These are phyloP conservation scores for Trichoderma guizhouense DNA, from an alignment of 2,329 filamentous ascomycete species.

Conservation along the genomic window DNA sequence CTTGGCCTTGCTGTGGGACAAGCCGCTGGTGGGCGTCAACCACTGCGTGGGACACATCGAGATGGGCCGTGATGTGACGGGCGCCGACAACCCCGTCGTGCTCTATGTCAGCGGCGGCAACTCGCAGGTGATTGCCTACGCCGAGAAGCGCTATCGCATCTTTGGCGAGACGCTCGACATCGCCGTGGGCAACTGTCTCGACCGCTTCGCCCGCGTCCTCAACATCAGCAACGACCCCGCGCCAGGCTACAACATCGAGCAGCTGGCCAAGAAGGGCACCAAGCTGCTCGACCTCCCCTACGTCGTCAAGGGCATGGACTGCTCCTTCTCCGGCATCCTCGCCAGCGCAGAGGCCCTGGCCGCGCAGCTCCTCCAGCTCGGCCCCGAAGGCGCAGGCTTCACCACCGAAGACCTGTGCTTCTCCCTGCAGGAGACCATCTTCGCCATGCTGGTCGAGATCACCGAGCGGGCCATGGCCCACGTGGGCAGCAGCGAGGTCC, in stretches of 20 bases:
- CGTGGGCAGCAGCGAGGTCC: conserved; percentile 82
- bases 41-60: conserved; percentile 99
- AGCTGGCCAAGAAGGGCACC: conserved; percentile 73
- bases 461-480: conserved; percentile 98
- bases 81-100: conserved; percentile 86
- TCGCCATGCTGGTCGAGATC: conserved; percentile 96
- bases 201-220: conserved; percentile 89
- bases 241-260: conserved; percentile 97
- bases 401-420: conserved; percentile 89
- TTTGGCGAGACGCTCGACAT: conserved; percentile 98
- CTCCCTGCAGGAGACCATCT: conserved; percentile 91
- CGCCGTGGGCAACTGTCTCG: conserved; percentile 94
- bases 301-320: conserved; percentile 98
- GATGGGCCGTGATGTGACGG: conserved; percentile 93
- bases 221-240: conserved; percentile 93
- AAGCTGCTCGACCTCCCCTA: conserved; percentile 86
- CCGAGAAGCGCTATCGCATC: conserved; percentile 89
- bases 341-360: conserved; percentile 79
- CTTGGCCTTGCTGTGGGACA: conserved; percentile 77
- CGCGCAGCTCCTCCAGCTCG: conserved; percentile 53
- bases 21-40: conserved; percentile 90
- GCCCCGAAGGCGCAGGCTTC: conserved; percentile 54
- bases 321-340: conserved; percentile 89
- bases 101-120: conserved; percentile 95
- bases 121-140: conserved; percentile 97